Evolutionary conservation across 140 eudicot species (phyloP).

Genomic region (Anethum foeniculum): DNA sequence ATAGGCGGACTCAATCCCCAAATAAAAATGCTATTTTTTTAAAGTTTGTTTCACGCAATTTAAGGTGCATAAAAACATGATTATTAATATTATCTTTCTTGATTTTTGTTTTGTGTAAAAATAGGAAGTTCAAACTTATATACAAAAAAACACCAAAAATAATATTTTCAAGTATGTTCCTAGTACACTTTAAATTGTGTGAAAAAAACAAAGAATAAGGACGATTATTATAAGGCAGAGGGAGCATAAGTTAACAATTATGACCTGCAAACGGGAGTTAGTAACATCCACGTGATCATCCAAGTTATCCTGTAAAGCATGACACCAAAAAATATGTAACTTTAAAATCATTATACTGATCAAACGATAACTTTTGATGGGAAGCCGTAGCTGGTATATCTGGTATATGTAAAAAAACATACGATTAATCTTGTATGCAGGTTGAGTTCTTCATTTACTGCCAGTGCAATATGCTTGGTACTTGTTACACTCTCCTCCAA

Average conservation of each 20-base stretch:
- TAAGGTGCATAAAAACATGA: not conserved
- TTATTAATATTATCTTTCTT: not conserved
- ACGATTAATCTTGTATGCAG: conserved; percentile 90
- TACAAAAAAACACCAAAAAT: not conserved
- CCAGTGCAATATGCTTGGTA: conserved; percentile 89
- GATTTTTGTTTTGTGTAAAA: not conserved
- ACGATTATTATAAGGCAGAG: not conserved
- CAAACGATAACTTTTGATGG: not conserved
- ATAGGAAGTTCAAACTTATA: not conserved
- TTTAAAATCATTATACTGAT: conserved; percentile 5
- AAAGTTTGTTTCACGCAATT: not conserved
- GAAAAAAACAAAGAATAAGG: not conserved
- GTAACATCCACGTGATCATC: conserved; percentile 61
- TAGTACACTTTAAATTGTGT: not conserved
- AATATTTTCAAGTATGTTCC: not conserved
- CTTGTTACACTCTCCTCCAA: conserved; percentile 89
- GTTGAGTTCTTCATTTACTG: conserved; percentile 92
- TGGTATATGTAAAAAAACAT: conserved; percentile 19
- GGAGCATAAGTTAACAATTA: not conserved
- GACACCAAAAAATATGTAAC: not conserved
- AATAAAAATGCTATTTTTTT: not conserved
- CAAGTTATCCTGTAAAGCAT: conserved; percentile 50
- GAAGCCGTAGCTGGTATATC: conserved; percentile 1
- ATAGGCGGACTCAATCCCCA: not conserved
- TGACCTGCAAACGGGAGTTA: conserved; percentile 65